Evolutionary conservation across 225 moss, liverwort and hornwort genomes (phyloP).

Genomic region (Thuidium tamariscinum): DNA sequence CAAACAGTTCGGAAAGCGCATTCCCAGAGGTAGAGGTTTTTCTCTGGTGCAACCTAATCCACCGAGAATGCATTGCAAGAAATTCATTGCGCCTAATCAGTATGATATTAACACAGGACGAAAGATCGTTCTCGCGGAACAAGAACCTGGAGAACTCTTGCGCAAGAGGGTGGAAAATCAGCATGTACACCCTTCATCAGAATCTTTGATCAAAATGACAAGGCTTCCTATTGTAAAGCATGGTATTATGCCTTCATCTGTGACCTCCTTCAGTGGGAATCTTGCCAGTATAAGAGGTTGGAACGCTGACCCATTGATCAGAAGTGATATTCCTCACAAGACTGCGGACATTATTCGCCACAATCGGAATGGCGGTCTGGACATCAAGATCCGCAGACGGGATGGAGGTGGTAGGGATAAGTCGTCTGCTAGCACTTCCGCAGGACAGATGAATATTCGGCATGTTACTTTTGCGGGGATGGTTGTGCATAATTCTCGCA

Average conservation of each 20-base stretch:
- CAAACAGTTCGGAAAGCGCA: not conserved
- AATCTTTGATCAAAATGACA: not conserved
- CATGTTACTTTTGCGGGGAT: slow-evolving; percentile 44
- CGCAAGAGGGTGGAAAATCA: not conserved
- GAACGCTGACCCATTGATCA: slow-evolving; percentile 29
- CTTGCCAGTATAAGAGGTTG: slow-evolving; percentile 9
- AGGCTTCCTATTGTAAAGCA: slow-evolving; percentile 1
- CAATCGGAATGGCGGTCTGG: slow-evolving; percentile 7
- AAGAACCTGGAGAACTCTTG: slow-evolving; percentile 7
- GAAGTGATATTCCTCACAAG: slow-evolving; percentile 31
- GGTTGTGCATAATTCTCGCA: slow-evolving; percentile 6
- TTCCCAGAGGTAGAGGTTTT: not conserved
- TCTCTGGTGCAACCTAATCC: not conserved
- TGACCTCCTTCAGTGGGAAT: not conserved
- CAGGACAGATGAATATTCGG: slow-evolving; percentile 7
- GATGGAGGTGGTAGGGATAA: not conserved
- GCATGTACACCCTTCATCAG: not conserved
- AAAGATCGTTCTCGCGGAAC: slow-evolving; percentile 6
- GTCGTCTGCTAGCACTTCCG: not conserved
- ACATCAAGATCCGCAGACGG: not conserved
- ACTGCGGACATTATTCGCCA: slow-evolving; percentile 22
- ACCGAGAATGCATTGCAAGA: not conserved
- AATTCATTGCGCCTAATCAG: not conserved
- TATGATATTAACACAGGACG: slow-evolving; percentile 30
- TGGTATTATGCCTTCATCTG: not conserved